phyloP scores from a whole-genome alignment of 441 rosid genomes.

The Erodium moschatum region DNA sequence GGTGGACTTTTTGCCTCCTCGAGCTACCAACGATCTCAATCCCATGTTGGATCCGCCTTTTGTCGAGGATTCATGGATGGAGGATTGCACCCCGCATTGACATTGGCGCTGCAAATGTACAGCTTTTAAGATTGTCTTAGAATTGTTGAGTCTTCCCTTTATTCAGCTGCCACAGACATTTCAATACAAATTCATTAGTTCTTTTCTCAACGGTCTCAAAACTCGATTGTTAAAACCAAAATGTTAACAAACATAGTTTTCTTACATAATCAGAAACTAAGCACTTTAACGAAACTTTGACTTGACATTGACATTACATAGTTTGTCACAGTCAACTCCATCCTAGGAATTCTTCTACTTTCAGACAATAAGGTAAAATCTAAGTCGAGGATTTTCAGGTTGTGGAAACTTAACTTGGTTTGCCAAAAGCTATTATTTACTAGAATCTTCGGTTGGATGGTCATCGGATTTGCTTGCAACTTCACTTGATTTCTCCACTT shows the following conservation, averaged over 20 bases:
- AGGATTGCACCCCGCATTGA: not conserved
- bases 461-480: slow-evolving; percentile 31
- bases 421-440: slow-evolving; percentile 10
- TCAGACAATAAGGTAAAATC: not conserved
- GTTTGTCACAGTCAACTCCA: slow-evolving; percentile 5
- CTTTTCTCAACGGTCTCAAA: not conserved
- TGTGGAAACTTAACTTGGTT: not conserved
- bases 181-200: slow-evolving; percentile 6
- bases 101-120: not conserved
- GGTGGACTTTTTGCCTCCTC: not conserved
- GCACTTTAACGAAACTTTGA: not conserved
- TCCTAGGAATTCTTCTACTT: not conserved
- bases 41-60: not conserved
- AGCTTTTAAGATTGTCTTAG: not conserved
- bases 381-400: not conserved
- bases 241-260: not conserved
- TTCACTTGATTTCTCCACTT: slow-evolving; percentile 31
- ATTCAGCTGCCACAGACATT: not conserved
- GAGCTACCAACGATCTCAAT: not conserved
- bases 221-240: not conserved
- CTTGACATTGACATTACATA: not conserved
- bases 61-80: not conserved
- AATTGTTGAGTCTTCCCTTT: not conserved
- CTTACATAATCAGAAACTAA: not conserved
- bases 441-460: slow-evolving; percentile 25